Percentiles rank a stretch among this genome's conserved stretches.
Evolutionary conservation across 805 yeast genomes (phyloP).

Genomic region (Kregervanrija fluxuum): DNA sequence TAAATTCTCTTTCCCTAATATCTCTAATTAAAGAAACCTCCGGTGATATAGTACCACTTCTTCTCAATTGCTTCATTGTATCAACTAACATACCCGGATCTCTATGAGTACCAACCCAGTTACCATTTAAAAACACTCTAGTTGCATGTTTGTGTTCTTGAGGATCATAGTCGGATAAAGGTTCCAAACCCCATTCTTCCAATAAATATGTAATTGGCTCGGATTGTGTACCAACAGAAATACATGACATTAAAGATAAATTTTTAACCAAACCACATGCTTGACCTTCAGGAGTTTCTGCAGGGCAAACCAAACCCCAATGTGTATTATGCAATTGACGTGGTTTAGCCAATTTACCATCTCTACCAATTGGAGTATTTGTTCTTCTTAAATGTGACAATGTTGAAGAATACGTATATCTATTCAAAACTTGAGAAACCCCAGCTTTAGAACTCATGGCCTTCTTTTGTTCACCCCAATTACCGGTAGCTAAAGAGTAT

Average conservation of each 20-base stretch:
- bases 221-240: constrained; percentile 96
- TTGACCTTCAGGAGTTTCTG: constrained; percentile 99
- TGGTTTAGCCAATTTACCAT: constrained; percentile 97
- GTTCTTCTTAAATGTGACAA: constrained; percentile 98
- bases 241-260: constrained; percentile 92
- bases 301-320: constrained; percentile 99
- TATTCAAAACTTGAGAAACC: constrained; percentile 95
- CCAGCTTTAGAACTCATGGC: constrained; percentile 99
- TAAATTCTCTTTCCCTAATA: constrained; percentile 92
- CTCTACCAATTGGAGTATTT: constrained; percentile 98
- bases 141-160: constrained; percentile 87
- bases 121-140: constrained; percentile 95
- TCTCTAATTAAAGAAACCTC: constrained; percentile 97
- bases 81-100: constrained; percentile 90
- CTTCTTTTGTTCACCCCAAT: constrained; percentile 99
- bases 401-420: constrained; percentile 98
- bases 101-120: constrained; percentile 98
- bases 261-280: constrained; percentile 99
- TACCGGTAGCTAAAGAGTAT: constrained; percentile 97
- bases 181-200: constrained; percentile 99
- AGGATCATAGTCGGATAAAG: constrained; percentile 91
- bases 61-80: constrained; percentile 83
- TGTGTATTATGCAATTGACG: constrained; percentile 98
- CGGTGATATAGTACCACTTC: constrained; percentile 92
- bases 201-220: constrained; percentile 88